Evolutionary conservation across 75 land plant species (phyloP), one percentile per base, ranked within the genome.

Genomic region (Picea sitchensis): DNA sequence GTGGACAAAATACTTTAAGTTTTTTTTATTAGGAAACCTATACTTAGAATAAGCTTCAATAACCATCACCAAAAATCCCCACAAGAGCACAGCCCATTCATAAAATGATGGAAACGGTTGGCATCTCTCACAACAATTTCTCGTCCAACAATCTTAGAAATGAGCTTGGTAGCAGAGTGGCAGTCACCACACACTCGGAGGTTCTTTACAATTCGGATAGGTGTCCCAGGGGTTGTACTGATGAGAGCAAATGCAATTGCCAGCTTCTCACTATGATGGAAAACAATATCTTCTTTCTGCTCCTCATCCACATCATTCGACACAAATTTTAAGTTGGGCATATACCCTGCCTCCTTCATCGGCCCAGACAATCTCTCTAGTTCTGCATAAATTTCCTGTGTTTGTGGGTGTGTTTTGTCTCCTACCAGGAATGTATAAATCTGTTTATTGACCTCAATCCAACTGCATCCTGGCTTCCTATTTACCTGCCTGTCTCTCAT

Each of bases 81-180:
- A 82, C 84, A 83, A 47, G 84, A 83, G 54, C 84, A 83, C 20
- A 79, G 13, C 17, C 85, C 84, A 75, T 75, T 47, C 38, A 38
- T 75, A 47, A 83, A 83, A 59, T 83, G 63, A 73, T 83, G 84
- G 2, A 73, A 63, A 38, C 84, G 61, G 59, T 74, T 61, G 78
- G 78, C n/a, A 34, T 83, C 84, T 64, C 84, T 81, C 47, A 83
- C 76, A 61, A 73, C 74, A 47, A 83, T 82, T 57, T 82, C 58
- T 26, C 79, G 61, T 32, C 78, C 62, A 2, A 4, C 78, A 32
- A 76, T 34, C 59, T 31, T 34, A 56, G 85, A 75, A 36, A 82
- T 61, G 77, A 82, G 63, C 7, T 83, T 83, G 31, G 59, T 23
- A 47, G 58, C 64, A 61, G 61, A 75, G 60, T 83, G 84, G 72